phyloP scores from a whole-genome alignment of 371 early-diverging fungal species.

The Mucor racemosus region DNA sequence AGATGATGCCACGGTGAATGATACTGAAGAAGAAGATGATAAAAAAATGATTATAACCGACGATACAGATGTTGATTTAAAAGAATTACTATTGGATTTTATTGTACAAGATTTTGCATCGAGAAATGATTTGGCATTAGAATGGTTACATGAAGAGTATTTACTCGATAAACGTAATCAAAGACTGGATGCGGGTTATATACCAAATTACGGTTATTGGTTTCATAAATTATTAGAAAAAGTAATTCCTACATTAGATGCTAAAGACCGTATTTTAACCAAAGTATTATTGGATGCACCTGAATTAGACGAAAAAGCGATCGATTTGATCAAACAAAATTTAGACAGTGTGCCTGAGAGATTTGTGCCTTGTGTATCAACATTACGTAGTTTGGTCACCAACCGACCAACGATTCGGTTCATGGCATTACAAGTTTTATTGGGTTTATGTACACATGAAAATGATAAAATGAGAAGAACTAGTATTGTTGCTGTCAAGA shows the following conservation, averaged over 20 bases:
- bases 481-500: slow-evolving; percentile 65
- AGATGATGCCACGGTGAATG: neutral
- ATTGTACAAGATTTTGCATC: slow-evolving; percentile 41
- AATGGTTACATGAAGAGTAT: slow-evolving; percentile 53
- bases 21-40: neutral
- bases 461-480: slow-evolving; percentile 50
- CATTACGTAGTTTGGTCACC: slow-evolving; percentile 41
- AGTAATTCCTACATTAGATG: slow-evolving; percentile 38
- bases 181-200: slow-evolving; percentile 16
- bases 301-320: slow-evolving; percentile 33
- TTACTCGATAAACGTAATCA: slow-evolving; percentile 26
- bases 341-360: slow-evolving; percentile 41
- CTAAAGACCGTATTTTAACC: slow-evolving; percentile 44
- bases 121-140: slow-evolving; percentile 50
- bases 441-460: slow-evolving; percentile 40
- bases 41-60: neutral
- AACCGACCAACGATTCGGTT: slow-evolving; percentile 36
- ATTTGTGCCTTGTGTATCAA: slow-evolving; percentile 47
- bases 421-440: slow-evolving; percentile 38
- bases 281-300: slow-evolving; percentile 52
- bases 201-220: slow-evolving; percentile 45
- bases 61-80: slow-evolving; percentile 23
- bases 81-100: slow-evolving; percentile 43
- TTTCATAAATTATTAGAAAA: slow-evolving; percentile 36
- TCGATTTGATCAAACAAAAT: slow-evolving; percentile 35